Base-by-base conservation (phyloP, 1,284 basidiomycete species). In the Phenoliferia sp. region DNA sequence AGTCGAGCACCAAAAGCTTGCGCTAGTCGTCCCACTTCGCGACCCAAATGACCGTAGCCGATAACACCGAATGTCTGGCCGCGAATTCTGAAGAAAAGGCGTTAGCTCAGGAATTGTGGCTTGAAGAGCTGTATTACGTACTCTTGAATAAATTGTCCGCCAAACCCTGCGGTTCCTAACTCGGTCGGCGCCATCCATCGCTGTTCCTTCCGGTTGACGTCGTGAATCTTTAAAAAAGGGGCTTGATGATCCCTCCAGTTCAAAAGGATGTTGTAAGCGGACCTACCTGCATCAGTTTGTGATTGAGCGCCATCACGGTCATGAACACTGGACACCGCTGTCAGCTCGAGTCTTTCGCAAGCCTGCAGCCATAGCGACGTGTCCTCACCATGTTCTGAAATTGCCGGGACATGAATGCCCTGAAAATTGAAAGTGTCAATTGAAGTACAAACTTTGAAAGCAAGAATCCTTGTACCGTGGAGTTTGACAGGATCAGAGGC, bases 21-120 rank as follows among this genome's bases (percentile, higher is more conserved):
- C 57, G 69, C 63, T 2, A 72, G 61, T 0, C 70, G 63, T 0
- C 64, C 70, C 0, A 62, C 62, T n/a, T 72, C 68, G 7, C 70
- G 63, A 31, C 63, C 69, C n/a, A 72, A 68, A 48, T 66, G 64
- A 3, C 71, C 71, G n/a, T 65, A 65, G 31, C 55, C 55, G 16
- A 57, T 12, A 22, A 57, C 26, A 1, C 55, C 55, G 12, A 57
- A 57, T 15, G 55, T 57, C 55, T 57, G 55, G 17, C 55, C 55
- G 16, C 55, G 55, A 15, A 57, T 19, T 16, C 55, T 57, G 19
- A 7, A 15, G 1, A 57, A 3, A 33, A 22, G 4, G 29, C 2
- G 55, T 7, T 28, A 57, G 22, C 5, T 19, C 22, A 57, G 28
- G 9, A 55, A 44, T 22, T 44, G 28, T 28, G 17, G 17, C n/a